Base-by-base conservation (phyloP, 108 stramenopile species). In the Schizochytrium sp. region DNA sequence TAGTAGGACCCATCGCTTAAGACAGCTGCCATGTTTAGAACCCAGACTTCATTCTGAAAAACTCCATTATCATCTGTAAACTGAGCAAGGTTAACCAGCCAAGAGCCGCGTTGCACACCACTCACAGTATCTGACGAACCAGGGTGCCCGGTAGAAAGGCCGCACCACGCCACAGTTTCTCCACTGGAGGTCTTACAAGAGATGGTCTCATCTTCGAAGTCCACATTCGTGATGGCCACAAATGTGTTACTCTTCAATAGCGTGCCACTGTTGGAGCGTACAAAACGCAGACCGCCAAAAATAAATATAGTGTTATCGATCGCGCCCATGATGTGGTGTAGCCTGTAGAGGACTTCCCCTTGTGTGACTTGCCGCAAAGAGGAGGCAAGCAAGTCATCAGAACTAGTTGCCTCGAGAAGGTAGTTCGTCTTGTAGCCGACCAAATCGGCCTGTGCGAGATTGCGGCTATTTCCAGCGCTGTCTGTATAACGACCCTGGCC, bases 281-380 rank as follows among this genome's bases (percentile, higher is more conserved):
- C 76, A 55, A 83, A 55, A 13, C 55, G 47, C 45, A 55, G 47
- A 55, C 76, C 76, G 76, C 76, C 76, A 55, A 2, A 83, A 28
- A 83, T 55, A 42, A 83, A 49, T 13, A 83, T 42, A 5, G 76
- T 83, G 53, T 83, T 50, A n/a, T 38, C 76, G 15, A 83, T 38
- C 45, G 8, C 10, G n/a, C 50, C 76, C 47, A 55, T 83, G 45
- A 83, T 10, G 3, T 83, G 76, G 3, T 83, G 50, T 49, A 55
- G 55, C 45, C 76, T 47, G 1, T 83, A 83, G 42, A 69, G 64
- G 64, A 69, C 64, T 1, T 69, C 2, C 12, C 5, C 12, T 15
- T 69, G 57, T 10, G 57, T 15, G 10, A 58, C 57, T 10, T 17
- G 64, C 64, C 28, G 64, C 76, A 42, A 47, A 5, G 10, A 2